phyloP scores from a whole-genome alignment of 352 stramenopile species.

The Salisapilia sapeloensis region DNA sequence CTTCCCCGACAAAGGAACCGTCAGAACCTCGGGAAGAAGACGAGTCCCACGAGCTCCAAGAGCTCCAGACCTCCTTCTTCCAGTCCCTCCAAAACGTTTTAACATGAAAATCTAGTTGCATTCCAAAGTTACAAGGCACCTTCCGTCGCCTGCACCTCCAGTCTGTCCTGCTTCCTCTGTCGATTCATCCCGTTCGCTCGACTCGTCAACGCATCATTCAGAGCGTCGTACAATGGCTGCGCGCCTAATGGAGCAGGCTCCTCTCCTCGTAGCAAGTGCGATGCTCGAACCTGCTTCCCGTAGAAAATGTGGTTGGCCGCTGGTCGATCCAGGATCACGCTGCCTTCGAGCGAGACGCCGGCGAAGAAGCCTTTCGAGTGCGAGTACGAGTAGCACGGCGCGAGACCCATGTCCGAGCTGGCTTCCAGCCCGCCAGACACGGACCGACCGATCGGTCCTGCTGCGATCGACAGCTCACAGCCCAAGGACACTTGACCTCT shows the following conservation, averaged over 20 bases:
- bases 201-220: constrained; percentile 48
- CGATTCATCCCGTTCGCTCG: constrained; percentile 4
- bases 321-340: constrained; percentile 71
- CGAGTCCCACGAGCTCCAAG: neutral
- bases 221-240: constrained; percentile 70
- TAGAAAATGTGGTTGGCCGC: constrained; percentile 91
- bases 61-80: neutral
- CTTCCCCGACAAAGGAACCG: too few relatives aligned
- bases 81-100: neutral
- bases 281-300: constrained; percentile 40
- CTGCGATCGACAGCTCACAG: constrained; percentile 74
- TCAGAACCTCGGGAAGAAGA: too few relatives aligned
- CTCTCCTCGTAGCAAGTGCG: constrained; percentile 57
- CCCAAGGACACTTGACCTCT: constrained; percentile 83
- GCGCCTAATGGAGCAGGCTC: constrained; percentile 70
- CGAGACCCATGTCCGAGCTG: constrained; percentile 58
- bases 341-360: constrained; percentile 82
- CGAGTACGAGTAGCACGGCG: constrained; percentile 86
- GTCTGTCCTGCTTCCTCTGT: neutral
- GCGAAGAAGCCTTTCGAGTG: constrained; percentile 83
- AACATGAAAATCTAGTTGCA: neutral
- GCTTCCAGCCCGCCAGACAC: constrained; percentile 57
- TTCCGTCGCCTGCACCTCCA: neutral
- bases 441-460: constrained; percentile 81
- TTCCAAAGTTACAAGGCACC: neutral